Evolutionary conservation across 768 basidiomycete species (phyloP), one percentile per base, ranked within the genome.

Genomic region (Austroboletus eburneus): DNA sequence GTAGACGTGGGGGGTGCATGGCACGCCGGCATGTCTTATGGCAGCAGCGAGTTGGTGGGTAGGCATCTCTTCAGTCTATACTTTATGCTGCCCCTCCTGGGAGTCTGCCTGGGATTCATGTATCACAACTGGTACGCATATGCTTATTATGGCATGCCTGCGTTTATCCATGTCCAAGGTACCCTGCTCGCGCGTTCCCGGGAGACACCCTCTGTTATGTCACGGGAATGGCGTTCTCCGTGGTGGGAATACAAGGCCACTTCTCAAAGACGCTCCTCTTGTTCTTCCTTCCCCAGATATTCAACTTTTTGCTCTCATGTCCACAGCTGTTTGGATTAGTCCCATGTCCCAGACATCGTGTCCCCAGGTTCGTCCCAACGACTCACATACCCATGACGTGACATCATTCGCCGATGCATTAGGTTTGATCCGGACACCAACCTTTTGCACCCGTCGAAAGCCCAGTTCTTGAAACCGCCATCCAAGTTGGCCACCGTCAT

Each of bases 171-270:
- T 42, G 41, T 17, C 30, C 13, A 27, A 97, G 95, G 93, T 98
- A 95, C 64, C 96, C 96, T 6, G 93, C 96, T 9, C 78, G 87
- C 18, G 91, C 80, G 0, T 99, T 98, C 62, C 89, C 93, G 0
- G 96, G 96, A 3, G 96, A 99, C 64, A 99, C 96, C 4, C 76
- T 99, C 24, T 99, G 96, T 67, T 99, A 99, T 70, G 83, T 97
- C 33, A 82, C 92, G 0, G 96, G 96, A 49, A 99, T 99, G 96
- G 91, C 96, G 4, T 98, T 99, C 64, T 87, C 96, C 1, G 94
- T 96, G 9, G 93, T 95, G 25, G 94, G 92, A 20, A 97, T 99
- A 52, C 91, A 96, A 59, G 92, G 88, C 0, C 96, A 99, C 66
- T 97, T 93, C 67, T 91, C 91, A 43, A 99, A 99, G 69, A 99